These are phyloP conservation scores for Butyriboletus loyo DNA, from an alignment of 768 basidiomycete genomes.

Conservation along the genomic window DNA sequence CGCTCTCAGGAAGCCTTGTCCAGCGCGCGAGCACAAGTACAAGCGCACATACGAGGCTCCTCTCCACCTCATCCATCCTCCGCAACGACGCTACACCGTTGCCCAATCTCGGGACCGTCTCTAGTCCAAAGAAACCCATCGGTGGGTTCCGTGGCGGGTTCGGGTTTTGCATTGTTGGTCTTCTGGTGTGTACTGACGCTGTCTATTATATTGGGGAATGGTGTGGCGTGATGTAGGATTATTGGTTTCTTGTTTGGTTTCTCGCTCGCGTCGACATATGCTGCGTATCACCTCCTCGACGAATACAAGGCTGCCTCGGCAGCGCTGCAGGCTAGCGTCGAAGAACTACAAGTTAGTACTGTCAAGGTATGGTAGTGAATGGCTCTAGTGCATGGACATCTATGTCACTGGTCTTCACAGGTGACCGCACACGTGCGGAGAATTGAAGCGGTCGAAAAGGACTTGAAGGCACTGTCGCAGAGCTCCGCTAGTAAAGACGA, in stretches of 20 bases:
- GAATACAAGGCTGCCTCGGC: slow-evolving; percentile 89
- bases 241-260: slow-evolving; percentile 88
- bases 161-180: slow-evolving; percentile 16
- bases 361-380: slow-evolving; percentile 53
- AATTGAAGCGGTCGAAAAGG: slow-evolving; percentile 88
- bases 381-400: not conserved
- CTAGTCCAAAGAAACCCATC: slow-evolving; percentile 67
- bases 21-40: slow-evolving; percentile 6
- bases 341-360: slow-evolving; percentile 80
- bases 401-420: slow-evolving; percentile 33
- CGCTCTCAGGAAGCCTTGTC: slow-evolving; percentile 13
- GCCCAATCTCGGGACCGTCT: slow-evolving; percentile 53
- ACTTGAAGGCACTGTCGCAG: slow-evolving; percentile 70
- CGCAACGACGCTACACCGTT: slow-evolving; percentile 40
- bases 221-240: slow-evolving; percentile 43
- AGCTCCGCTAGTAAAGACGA: slow-evolving; percentile 77
- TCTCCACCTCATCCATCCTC: slow-evolving; percentile 44
- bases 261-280: slow-evolving; percentile 81
- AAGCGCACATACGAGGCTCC: slow-evolving; percentile 27
- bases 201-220: not conserved
- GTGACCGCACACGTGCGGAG: slow-evolving; percentile 79
- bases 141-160: slow-evolving; percentile 71
- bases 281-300: slow-evolving; percentile 84
- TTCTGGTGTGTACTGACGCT: not conserved
- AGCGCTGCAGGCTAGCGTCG: slow-evolving; percentile 83